Percentiles rank a stretch among this genome's conserved stretches.
These are phyloP conservation scores for Violaceomyces palustris DNA, from an alignment of 1,284 basidiomycete genomes.

Conservation along the genomic window DNA sequence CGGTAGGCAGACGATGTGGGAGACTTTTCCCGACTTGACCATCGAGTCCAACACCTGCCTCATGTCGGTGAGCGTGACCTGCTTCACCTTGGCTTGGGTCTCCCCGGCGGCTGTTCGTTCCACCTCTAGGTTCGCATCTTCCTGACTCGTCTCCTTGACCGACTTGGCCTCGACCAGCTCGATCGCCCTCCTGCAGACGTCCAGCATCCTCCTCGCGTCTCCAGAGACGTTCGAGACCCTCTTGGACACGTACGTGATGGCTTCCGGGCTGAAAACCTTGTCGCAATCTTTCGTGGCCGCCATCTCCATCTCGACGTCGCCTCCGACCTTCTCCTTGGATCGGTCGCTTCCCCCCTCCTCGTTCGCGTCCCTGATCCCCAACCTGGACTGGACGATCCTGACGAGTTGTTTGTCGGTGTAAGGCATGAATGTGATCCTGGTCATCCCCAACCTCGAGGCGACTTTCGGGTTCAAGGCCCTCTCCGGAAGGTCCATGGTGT, in stretches of 20 bases:
- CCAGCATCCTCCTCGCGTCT: conserved; percentile 86
- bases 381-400: conserved; percentile 76
- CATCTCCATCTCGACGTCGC: not conserved
- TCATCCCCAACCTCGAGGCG: conserved; percentile 87
- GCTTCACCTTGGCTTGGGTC: conserved; percentile 53
- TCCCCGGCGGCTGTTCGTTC: no score
- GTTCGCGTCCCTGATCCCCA: conserved; percentile 55
- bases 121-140: not conserved
- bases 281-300: conserved; percentile 59
- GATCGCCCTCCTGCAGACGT: conserved; percentile 67
- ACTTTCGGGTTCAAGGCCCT: conserved; percentile 87
- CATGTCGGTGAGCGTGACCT: conserved; percentile 71
- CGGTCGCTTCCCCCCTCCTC: conserved; percentile 17
- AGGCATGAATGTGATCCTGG: conserved; percentile 88
- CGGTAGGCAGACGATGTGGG: conserved; percentile 38
- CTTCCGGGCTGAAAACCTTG: conserved; percentile 62
- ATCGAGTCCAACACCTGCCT: conserved; percentile 77
- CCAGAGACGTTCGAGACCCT: conserved; percentile 89
- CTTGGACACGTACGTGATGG: conserved; percentile 81
- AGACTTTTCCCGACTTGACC: conserved; percentile 78
- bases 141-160: no score
- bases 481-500: conserved; percentile 97
- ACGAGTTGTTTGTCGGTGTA: conserved; percentile 78
- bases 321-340: not conserved
- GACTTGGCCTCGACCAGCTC: conserved; percentile 33